Evolutionary conservation across 2,329 filamentous ascomycete species (phyloP), one percentile per base, ranked within the genome.

Genomic region (Capronia coronata): DNA sequence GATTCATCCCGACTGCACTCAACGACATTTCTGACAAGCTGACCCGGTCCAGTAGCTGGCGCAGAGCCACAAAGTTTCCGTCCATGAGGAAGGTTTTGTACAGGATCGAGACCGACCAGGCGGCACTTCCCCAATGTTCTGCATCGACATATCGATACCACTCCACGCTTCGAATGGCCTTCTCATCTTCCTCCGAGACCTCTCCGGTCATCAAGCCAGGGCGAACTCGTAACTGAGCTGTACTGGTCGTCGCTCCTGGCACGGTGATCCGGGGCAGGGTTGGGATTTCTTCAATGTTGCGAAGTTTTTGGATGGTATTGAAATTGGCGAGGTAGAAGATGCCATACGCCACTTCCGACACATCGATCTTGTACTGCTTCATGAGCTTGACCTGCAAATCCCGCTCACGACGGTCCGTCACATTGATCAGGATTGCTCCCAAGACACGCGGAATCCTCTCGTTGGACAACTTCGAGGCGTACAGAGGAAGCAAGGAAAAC

Each of bases 21-120:
- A 64, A 62, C 2, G 70, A 72, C n/a, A 70, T 68, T n/a, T 68
- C 66, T 8, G 74, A 69, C 50, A 77, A 69, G 2, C 71, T 68
- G 52, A 81, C 70, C 43, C 74, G 72, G 25, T 68, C 64, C 23
- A 74, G 69, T 34, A 84, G 68, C 55, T 71, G 70, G 42, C 75
- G 69, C 45, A 80, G 79, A 42, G 79, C 79, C 25, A 71, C 68
- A 39, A 83, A 68, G 49, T 65, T 67, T 10, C 69, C 69, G 39
- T 74, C 79, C 94, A 88, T 77, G 40, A 94, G 75, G 62, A 96
- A 89, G 53, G 83, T 82, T 62, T 86, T 86, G 69, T 95, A 87
- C n/a, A 90, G 77, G 59, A 81, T 76, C 23, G 79, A 78, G 35
- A 87, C 82, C 48, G 81, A 75, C 14, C 72, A 68, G 60, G 91